Evolutionary conservation across 1,139 yeast genomes (phyloP), one percentile per base, ranked within the genome.

Genomic region (Yamadazyma kanchanaburiensis): DNA sequence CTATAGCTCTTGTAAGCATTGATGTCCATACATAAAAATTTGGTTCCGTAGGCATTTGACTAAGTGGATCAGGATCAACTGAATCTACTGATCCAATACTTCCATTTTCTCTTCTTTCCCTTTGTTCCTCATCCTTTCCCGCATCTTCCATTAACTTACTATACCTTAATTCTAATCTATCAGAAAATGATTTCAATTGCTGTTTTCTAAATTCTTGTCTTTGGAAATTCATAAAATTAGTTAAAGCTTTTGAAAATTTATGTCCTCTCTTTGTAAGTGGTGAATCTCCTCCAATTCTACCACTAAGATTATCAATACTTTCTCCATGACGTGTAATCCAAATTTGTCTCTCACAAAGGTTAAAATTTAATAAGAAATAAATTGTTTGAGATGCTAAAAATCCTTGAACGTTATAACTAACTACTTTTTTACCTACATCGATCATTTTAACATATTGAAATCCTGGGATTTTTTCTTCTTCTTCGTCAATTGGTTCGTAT

Each of bases 271-370:
- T 70, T 0, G 97, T 91, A 31, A 91, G 63, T 18, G 67, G 67
- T 1, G 96, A 81, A 53, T 91, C 94, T 14, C 97, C 96, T 12
- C 98, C 97, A 42, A 91, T 85, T 37, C 77, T 70, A 7, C 97
- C 97, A 31, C 66, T 57, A 18, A 86, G 79, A 53, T 89, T 91
- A 52, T 87, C 96, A 26, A 73, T 73, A 40, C 89, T 78, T 56
- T 91, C 97, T 30, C 97, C 98, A 51, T 89, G 96, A 40, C 97
- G 74, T 1, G 96, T 81, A 40, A 91, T 83, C 94, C 96, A 91
- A 30, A 91, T 88, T 55, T 87, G 95, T 37, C 97, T 74, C 53
- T 87, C 95, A 36, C 86, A 77, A 24, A 91, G 67, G 51, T 91
- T 91, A 70, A 91, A 89, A 54, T 91, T 91, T 42, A 91, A 68